phyloP scores from a whole-genome alignment of 2,329 filamentous ascomycete genomes.

The Monascus ruber region DNA sequence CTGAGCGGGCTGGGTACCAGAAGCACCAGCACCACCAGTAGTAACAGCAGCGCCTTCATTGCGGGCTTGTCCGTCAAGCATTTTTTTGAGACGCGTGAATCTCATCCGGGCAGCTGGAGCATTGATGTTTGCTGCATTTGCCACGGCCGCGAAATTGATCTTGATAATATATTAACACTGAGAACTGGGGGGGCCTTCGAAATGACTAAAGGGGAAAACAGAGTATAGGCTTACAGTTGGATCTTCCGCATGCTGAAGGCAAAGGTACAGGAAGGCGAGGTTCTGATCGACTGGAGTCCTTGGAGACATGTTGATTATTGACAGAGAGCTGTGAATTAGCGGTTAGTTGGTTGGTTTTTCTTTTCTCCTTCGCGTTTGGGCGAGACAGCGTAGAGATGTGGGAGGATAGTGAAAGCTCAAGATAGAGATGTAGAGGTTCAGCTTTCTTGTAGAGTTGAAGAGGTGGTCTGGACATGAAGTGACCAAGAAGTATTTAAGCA shows the following conservation, averaged over 20 bases:
- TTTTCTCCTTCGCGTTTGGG: too few relatives aligned
- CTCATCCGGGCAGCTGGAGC: conserved; percentile 28
- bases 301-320: not conserved
- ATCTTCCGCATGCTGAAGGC: conserved; percentile 27
- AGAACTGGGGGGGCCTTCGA: not conserved
- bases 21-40: not conserved
- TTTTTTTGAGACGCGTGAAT: conserved; percentile 23
- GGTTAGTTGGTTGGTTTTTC: not conserved
- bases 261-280: conserved; percentile 33
- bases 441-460: too few relatives aligned
- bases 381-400: not conserved
- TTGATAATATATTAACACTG: conserved; percentile 2
- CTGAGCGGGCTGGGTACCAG: not conserved
- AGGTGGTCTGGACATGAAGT: too few relatives aligned
- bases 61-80: conserved; percentile 8
- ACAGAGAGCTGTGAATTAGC: not conserved
- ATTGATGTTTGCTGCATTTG: conserved; percentile 21
- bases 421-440: too few relatives aligned
- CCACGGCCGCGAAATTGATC: conserved; percentile 32
- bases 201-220: not conserved
- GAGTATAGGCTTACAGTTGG: conserved; percentile 21
- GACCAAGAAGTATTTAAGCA: too few relatives aligned
- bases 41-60: not conserved
- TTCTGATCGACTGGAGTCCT: conserved; percentile 27
- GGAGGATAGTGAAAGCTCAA: too few relatives aligned